Percentiles rank a stretch among this genome's conserved stretches.
These are phyloP conservation scores for Amphibolis antarctica DNA, from an alignment of 106 monocot species.

Conservation along the genomic window DNA sequence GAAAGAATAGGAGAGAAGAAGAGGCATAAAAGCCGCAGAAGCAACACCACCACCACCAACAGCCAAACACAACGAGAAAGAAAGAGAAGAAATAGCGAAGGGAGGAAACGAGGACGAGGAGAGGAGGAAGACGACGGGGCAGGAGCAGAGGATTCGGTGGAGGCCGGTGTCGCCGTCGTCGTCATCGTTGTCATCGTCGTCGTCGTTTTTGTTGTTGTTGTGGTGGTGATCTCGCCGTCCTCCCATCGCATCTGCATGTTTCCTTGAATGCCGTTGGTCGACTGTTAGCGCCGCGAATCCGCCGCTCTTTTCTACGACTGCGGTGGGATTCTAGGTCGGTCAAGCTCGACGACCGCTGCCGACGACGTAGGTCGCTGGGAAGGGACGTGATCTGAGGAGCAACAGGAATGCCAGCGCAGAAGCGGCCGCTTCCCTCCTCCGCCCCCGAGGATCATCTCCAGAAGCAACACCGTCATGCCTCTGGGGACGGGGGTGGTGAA, in stretches of 20 bases:
- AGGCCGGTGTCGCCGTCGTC: neutral
- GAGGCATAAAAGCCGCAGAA: no score
- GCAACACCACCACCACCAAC: no score
- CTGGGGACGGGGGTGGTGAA: neutral
- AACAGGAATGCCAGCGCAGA: conserved; percentile 10
- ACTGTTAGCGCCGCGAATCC: neutral
- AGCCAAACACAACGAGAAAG: no score
- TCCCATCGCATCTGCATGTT: neutral
- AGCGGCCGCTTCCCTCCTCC: conserved; percentile 3
- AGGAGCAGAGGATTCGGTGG: conserved; percentile 3
- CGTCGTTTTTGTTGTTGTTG: no score
- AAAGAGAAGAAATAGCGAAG: neutral
- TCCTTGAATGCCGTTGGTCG: neutral
- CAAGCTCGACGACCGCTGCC: neutral
- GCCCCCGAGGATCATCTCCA: neutral
- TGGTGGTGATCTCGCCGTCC: neutral
- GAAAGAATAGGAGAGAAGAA: no score
- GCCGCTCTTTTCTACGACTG: neutral
- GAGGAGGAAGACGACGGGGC: neutral
- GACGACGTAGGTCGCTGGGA: no score
- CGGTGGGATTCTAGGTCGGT: neutral
- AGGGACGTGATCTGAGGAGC: neutral
- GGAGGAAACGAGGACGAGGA: neutral
- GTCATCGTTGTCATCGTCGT: no score
- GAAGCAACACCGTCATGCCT: neutral